These are phyloP conservation scores for Aspergillus sp. DNA, from an alignment of 2,329 filamentous ascomycete species.

Conservation along the genomic window DNA sequence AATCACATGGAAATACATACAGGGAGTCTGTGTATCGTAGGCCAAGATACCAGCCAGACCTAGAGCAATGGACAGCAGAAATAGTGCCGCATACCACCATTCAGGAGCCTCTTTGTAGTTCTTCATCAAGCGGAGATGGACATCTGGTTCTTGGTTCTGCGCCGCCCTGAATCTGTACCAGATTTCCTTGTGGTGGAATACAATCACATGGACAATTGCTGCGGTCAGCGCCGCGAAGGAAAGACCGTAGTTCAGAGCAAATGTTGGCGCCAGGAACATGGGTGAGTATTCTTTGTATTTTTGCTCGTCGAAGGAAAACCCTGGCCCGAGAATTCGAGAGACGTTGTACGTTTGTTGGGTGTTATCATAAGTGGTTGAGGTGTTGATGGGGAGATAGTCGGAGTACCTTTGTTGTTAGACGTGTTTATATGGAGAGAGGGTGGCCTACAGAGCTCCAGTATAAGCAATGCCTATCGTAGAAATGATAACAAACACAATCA, in stretches of 20 bases:
- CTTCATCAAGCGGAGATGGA: slow-evolving; percentile 54
- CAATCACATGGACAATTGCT: slow-evolving; percentile 65
- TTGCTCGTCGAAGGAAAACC: slow-evolving; percentile 62
- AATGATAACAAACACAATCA: slow-evolving; percentile 66
- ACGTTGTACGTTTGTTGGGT: slow-evolving; percentile 65
- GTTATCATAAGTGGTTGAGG: slow-evolving; percentile 71
- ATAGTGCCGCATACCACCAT: slow-evolving; percentile 58
- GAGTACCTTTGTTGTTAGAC: slow-evolving; percentile 54
- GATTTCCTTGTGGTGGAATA: slow-evolving; percentile 67
- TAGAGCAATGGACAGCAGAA: slow-evolving; percentile 58
- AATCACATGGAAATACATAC: slow-evolving; percentile 49
- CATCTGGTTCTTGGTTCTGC: slow-evolving; percentile 16
- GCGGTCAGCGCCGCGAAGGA: slow-evolving; percentile 71
- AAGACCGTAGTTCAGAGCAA: slow-evolving; percentile 67
- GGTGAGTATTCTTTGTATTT: slow-evolving; percentile 69
- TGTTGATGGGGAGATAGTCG: slow-evolving; percentile 66
- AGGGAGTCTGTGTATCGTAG: slow-evolving; percentile 21
- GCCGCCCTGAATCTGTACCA: slow-evolving; percentile 58
- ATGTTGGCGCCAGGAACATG: slow-evolving; percentile 63
- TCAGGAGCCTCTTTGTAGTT: slow-evolving; percentile 50
- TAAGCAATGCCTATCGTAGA: slow-evolving; percentile 63
- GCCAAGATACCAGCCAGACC: slow-evolving; percentile 42
- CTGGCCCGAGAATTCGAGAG: slow-evolving; percentile 58
- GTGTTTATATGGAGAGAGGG: not conserved
- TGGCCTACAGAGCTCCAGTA: slow-evolving; percentile 25